These are phyloP conservation scores for Kazachstania sp. DNA, from an alignment of 1,139 yeast genomes.

Conservation along the genomic window DNA sequence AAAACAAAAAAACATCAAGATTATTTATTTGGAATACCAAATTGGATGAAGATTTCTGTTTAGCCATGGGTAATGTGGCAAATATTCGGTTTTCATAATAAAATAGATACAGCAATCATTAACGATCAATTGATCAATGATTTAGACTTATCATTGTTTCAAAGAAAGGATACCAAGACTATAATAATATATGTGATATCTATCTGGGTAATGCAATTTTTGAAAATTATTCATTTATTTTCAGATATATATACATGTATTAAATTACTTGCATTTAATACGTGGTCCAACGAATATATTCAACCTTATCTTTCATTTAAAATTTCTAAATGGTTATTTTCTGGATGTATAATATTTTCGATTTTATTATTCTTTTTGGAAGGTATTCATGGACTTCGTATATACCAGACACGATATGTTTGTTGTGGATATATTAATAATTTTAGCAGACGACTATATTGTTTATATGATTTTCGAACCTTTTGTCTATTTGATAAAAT, in stretches of 20 bases:
- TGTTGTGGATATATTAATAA: constrained; percentile 64
- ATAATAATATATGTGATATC: constrained; percentile 45
- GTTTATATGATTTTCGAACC: constrained; percentile 49
- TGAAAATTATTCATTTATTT: constrained; percentile 53
- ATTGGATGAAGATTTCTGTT: too few relatives aligned
- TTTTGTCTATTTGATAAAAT: constrained; percentile 68
- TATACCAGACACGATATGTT: constrained; percentile 54
- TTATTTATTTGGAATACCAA: too few relatives aligned
- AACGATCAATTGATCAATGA: constrained; percentile 9
- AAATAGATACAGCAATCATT: constrained; percentile 1
- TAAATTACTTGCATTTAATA: constrained; percentile 62
- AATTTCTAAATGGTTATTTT: constrained; percentile 73
- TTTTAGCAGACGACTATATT: constrained; percentile 51
- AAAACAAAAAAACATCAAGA: too few relatives aligned
- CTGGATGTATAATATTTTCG: constrained; percentile 76
- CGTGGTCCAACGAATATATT: constrained; percentile 55
- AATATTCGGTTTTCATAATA: constrained; percentile 3
- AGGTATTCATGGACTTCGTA: constrained; percentile 49
- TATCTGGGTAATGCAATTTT: constrained; percentile 41
- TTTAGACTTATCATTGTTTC: constrained; percentile 33
- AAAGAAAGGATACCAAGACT: constrained; percentile 46
- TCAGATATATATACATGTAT: constrained; percentile 77
- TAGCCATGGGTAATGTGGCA: not conserved
- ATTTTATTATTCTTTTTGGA: constrained; percentile 52
- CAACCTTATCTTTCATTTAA: constrained; percentile 50